Evolutionary conservation across 768 basidiomycete species (phyloP), one percentile per base, ranked within the genome.

Genomic region (Russula griseocarnosa): DNA sequence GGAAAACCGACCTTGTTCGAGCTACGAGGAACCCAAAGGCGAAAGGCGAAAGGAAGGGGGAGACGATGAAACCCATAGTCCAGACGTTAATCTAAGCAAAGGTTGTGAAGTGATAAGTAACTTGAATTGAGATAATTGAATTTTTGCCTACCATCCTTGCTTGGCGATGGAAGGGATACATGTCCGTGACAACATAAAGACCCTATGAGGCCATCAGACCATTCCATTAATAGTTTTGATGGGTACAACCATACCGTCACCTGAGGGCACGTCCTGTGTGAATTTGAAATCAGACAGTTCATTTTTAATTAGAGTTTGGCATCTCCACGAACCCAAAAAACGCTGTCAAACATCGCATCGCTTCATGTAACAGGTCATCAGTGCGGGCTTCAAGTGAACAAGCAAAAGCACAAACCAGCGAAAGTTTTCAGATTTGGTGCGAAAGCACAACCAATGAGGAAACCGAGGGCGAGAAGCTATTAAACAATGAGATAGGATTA

Each of bases 21-120:
- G 85, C 86, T 3, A 84, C 83, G 5, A 88, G 75, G 76, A 87
- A 89, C 4, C 87, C 86, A 65, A 87, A 84, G 0, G 82, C 78
- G 69, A 86, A 87, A 0, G 87, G 87, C 2, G 84, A 85, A 11
- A 83, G 69, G 76, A 84, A 84, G 11, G n/a, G 85, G 16, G 85
- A 85, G 30, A 86, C 71, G 69, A 88, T 80, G 74, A 88, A 86
- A 1, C 86, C 87, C 80, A 88, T 83, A 3, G 86, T 87, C 87
- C 86, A 87, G 55, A 85, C 73, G 67, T 86, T 86, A 40, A 88
- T 78, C 84, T 86, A 63, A 7, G 22, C 26, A 28, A 6, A n/a
- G 22, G 22, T 44, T 30, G 16, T 30, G 36, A 40, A 59, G 46
- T 40, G 11, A 18, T 5, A 36, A 30, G 16, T 30, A 51, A 32